Evolutionary conservation across 148 eudicot species (phyloP), one percentile per base, ranked within the genome.

Genomic region (Linanthus parryae): DNA sequence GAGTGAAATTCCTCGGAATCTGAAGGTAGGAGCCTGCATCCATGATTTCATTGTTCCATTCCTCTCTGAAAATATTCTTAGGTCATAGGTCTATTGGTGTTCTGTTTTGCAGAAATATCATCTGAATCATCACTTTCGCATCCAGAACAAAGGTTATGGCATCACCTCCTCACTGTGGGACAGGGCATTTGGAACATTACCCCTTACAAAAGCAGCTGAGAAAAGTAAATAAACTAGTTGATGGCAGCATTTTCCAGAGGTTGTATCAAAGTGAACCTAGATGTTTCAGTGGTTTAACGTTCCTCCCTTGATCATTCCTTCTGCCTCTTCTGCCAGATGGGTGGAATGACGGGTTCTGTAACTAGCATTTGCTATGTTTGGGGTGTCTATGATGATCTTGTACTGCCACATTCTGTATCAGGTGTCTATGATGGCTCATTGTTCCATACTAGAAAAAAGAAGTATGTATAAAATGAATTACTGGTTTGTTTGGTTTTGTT

Each of bases 151-250:
- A 70, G 97, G 97, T 7, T 84, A 72, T 45, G 94, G 94, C 18
- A 88, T 88, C 46, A 88, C 97, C 24, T 84, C 94, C 7, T 61
- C 89, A 0, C 44, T 88, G 6, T 88, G 97, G 97, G 97, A 88
- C 47, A 74, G 38, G 65, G 80, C 75, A 8, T 88, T 82, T 11
- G 84, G 90, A 61, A 84, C 97, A 15, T 66, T 79, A 38, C 94
- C 97, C 20, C 71, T 69, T 44, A 49, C 84, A 51, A 79, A 77
- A 61, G 46, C 63, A 2, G 59, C 66, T 19, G 54, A 70, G 39
- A 74, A 78, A 62, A 73, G 57, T 51, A 68, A 57, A 66, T 75
- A 30, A 67, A 13, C 19, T 19, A 11, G 15, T 25, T 21, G 10
- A 12, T 31, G 22, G 13, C 40, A 52, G 11, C 7, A 17, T 29